These are phyloP conservation scores for Trametes elegans DNA, from an alignment of 768 basidiomycete genomes.

Conservation along the genomic window DNA sequence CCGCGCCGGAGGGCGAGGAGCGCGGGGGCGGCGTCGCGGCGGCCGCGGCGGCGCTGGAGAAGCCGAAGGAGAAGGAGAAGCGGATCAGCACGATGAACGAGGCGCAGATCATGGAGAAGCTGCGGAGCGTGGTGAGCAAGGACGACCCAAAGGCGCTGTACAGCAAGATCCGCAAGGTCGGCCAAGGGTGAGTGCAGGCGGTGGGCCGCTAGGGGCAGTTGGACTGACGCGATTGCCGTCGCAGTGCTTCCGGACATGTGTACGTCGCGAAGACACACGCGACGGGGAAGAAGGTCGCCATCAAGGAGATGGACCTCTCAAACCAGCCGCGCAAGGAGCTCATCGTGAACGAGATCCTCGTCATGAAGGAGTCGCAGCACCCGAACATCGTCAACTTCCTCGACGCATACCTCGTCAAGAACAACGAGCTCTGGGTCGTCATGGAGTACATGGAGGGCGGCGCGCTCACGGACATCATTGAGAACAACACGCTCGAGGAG, in stretches of 20 bases:
- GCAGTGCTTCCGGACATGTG: constrained; percentile 93
- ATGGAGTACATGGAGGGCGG: constrained; percentile 99
- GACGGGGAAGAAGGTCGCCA: constrained; percentile 87
- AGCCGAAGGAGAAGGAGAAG: constrained; percentile 70
- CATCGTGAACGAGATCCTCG: constrained; percentile 96
- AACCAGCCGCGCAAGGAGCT: constrained; percentile 96
- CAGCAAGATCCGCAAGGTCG: constrained; percentile 98
- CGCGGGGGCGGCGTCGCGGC: constrained; percentile 56
- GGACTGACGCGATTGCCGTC: neutral
- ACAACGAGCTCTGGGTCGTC: constrained; percentile 91
- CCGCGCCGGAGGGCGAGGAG: constrained; percentile 43
- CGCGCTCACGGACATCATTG: constrained; percentile 95
- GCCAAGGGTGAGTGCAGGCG: constrained; percentile 88
- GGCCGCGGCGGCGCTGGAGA: constrained; percentile 63
- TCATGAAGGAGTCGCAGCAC: constrained; percentile 98
- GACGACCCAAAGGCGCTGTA: constrained; percentile 90
- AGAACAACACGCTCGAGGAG: constrained; percentile 93
- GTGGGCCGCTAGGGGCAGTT: neutral
- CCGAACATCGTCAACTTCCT: constrained; percentile 97
- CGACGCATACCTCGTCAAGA: constrained; percentile 86
- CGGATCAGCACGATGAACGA: constrained; percentile 96
- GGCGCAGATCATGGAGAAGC: constrained; percentile 97
- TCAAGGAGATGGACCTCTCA: constrained; percentile 97
- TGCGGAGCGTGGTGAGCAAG: constrained; percentile 80
- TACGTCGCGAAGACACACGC: constrained; percentile 92